Base-by-base conservation (phyloP, 1,139 yeast species). In the Saccharomyces pastorianus region DNA sequence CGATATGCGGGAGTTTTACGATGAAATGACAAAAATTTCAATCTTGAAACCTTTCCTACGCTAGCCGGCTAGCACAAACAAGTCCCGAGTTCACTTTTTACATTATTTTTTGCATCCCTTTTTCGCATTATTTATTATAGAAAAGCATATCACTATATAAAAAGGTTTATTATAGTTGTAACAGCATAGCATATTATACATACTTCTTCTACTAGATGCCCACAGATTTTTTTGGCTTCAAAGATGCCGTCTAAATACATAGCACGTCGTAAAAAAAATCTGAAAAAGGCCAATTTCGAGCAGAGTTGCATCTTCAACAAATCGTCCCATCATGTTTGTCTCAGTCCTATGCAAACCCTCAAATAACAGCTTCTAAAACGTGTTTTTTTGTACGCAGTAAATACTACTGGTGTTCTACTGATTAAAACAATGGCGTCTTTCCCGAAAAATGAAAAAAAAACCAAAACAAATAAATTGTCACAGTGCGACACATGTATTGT, bases 1-100 rank as follows among this genome's bases (percentile, higher is more conserved):
- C 4, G 70, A 67, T 49, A 59, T 63, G 32, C 59, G 60, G 31
- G 71, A 68, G 55, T 63, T 67, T 38, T 61, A 62, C 32, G 62
- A 64, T 27, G 71, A 68, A 52, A 63, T 68, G 28, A 51, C 56
- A 20, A 68, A 67, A 55, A 54, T 64, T n/a, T 69, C 64, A 14
- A 46, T 67, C 13, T 56, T 67, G 17, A 65, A 60, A 53, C 53
- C 49, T 26, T 50, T 55, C 41, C 49, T 55, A n/a, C 42, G 26
- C 26, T 48, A 47, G 31, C 46, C 32, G 20, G 27, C 42, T 51
- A 27, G 51, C 51, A 27, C 31, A 25, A 1, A 42, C 26, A 14
- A 20, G 23, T 20, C 23, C 11, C 9, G 11, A n/a, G 7, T 20
- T 23, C n/a, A 8, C 11, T 7, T n/a, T 5, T 26, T 27, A 20